Conservation (phyloP, 176 grass and related monocot species). For the Carex pumila region DNA sequence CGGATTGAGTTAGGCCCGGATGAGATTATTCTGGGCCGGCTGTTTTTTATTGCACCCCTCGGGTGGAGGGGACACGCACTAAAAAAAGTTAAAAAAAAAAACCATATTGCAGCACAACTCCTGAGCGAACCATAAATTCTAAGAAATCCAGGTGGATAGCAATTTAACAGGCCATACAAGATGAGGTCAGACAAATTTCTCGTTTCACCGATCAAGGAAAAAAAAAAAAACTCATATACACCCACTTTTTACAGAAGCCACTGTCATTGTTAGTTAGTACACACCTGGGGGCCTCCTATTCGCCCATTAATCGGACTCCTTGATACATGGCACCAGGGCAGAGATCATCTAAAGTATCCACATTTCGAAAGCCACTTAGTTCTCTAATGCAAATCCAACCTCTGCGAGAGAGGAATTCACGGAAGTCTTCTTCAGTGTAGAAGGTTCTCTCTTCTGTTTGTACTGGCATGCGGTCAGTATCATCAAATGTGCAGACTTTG, state of each 20-base stretch:
- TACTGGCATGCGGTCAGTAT: constrained; percentile 41
- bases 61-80: too few relatives aligned
- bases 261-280: not conserved
- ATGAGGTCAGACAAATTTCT: not conserved
- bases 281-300: constrained; percentile 22
- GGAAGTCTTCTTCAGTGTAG: constrained; percentile 80
- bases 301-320: constrained; percentile 40
- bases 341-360: constrained; percentile 68
- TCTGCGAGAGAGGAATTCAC: constrained; percentile 48
- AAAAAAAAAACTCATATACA: constrained; percentile 5
- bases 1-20: too few relatives aligned
- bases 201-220: not conserved
- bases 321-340: constrained; percentile 65
- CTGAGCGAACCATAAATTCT: not conserved
- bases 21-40: too few relatives aligned
- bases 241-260: not conserved
- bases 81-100: too few relatives aligned
- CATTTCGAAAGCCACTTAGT: constrained; percentile 45
- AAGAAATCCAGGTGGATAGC: not conserved
- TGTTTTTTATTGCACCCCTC: too few relatives aligned
- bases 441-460: constrained; percentile 76
- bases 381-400: constrained; percentile 72
- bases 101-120: not conserved
- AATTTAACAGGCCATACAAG: not conserved
- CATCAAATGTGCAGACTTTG: constrained; percentile 73